Conservation (phyloP, 139 green algal species). For the Yamagishiella unicocca region DNA sequence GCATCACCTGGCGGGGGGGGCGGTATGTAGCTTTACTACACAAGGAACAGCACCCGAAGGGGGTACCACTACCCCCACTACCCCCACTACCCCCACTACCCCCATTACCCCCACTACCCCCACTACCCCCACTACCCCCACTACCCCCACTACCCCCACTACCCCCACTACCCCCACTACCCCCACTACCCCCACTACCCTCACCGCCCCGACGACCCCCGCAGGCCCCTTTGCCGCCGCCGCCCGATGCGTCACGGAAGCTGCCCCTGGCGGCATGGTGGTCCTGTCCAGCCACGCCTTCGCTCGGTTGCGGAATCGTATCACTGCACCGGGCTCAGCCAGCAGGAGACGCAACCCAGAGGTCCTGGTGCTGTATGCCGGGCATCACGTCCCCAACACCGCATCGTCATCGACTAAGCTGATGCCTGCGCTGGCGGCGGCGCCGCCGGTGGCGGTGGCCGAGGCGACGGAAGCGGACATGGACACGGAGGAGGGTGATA, state of each 20-base stretch:
- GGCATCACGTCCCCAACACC: constrained; percentile 39
- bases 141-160: too few species aligned
- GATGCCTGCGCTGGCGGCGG: background rate
- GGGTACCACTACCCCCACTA: too few species aligned
- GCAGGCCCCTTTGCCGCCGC: constrained; percentile 24
- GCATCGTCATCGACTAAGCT: too few species aligned
- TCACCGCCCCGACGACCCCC: too few species aligned
- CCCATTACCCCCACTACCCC: too few species aligned
- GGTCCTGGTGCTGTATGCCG: constrained; percentile 9
- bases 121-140: too few species aligned
- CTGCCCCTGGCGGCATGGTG: constrained; percentile 41
- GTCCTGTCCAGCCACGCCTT: constrained; percentile 36
- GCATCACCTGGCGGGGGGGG: too few species aligned
- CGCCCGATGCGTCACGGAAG: background rate
- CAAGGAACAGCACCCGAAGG: too few species aligned
- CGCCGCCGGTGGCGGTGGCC: background rate
- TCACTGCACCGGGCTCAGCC: background rate
- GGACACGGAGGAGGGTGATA: background rate
- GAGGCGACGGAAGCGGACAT: background rate
- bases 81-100: too few species aligned
- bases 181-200: too few species aligned
- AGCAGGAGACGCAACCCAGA: background rate
- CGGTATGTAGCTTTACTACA: too few species aligned
- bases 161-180: too few species aligned
- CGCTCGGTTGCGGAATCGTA: background rate